Evolutionary conservation across 129 eudicot species (phyloP).

Genomic region (Gnaphalium uliginosum): DNA sequence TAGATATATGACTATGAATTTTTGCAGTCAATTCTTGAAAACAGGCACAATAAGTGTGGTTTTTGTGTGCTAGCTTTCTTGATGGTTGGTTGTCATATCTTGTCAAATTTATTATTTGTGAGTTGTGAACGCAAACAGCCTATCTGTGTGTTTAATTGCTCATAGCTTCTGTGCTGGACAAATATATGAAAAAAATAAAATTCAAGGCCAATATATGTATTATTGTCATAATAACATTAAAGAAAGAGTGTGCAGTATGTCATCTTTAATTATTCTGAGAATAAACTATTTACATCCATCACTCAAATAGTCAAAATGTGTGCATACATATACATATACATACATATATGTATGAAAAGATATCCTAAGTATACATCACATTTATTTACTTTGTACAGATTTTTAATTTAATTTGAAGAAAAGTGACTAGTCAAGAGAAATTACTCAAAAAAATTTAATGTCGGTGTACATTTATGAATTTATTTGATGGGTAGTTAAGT

Average conservation of each 20-base stretch:
- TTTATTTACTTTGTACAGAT: no score
- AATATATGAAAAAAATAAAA: conserved; percentile 15
- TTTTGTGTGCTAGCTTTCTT: background rate
- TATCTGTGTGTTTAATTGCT: conserved; percentile 13
- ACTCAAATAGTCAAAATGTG: background rate
- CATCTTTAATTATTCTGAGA: conserved; percentile 18
- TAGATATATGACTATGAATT: background rate
- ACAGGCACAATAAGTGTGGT: background rate
- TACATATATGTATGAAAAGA: background rate
- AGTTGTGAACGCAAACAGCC: conserved; percentile 7
- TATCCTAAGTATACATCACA: background rate
- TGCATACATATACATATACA: no score
- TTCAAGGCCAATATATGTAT: background rate
- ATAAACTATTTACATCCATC: background rate
- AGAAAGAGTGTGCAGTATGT: conserved; percentile 24
- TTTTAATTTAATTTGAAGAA: background rate
- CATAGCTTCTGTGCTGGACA: conserved; percentile 18
- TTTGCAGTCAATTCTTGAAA: background rate
- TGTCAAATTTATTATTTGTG: conserved; percentile 23
- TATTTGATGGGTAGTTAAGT: conserved; percentile 2
- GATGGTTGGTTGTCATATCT: conserved; percentile 1
- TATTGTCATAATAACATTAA: conserved; percentile 10
- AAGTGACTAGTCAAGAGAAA: background rate
- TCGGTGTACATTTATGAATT: background rate
- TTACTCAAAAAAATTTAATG: background rate